Evolutionary conservation across 495 filamentous ascomycete genomes (phyloP), one percentile per base, ranked within the genome.

Genomic region (Penicillium cinerascens): DNA sequence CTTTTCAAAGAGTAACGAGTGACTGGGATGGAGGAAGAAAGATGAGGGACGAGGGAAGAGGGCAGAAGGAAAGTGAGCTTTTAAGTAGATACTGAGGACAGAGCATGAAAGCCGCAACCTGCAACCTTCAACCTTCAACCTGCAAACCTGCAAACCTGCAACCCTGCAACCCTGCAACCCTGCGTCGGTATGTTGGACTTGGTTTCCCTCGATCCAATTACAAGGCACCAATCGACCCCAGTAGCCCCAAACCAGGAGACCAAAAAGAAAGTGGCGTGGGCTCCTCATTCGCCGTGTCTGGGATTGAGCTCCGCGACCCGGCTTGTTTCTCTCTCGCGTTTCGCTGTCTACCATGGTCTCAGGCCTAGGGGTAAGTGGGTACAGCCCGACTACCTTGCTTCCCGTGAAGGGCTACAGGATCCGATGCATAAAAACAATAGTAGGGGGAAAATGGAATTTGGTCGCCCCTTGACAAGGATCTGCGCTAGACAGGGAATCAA

Each of bases 271-370:
- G 45, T 43, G 52, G 52, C 45, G 51, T 45, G 26, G 27, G 16
- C 26, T 56, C 49, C 29, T 52, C 37, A 68, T 65, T 67, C 51
- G 63, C 42, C 38, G 49, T 47, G 66, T 67, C 64, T 69, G 59
- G 61, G 42, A 54, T 49, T 44, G 42, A 29, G 13, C 23, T 46
- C 40, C 17, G 33, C 1, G 52, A 20, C 42, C 39, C 16, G 44
- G 44, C 20, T 13, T 45, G n/a, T 44, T 50, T 51, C 22, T 44
- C 22, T 44, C 15, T 40, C 16, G 11, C 22, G 46, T 23, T 56
- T 50, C 37, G 15, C 27, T 27, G 10, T 16, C 6, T 38, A 16
- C 36, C 15, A 38, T 38, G 36, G 36, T 29, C 5, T n/a, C n/a
- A n/a, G 22, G 22, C 22, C 6, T 23, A 23, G 22, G 22, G 29